Percentiles rank a stretch among this genome's conserved stretches.
phyloP scores from a whole-genome alignment of 768 basidiomycete species.

The Boletus patriciae region DNA sequence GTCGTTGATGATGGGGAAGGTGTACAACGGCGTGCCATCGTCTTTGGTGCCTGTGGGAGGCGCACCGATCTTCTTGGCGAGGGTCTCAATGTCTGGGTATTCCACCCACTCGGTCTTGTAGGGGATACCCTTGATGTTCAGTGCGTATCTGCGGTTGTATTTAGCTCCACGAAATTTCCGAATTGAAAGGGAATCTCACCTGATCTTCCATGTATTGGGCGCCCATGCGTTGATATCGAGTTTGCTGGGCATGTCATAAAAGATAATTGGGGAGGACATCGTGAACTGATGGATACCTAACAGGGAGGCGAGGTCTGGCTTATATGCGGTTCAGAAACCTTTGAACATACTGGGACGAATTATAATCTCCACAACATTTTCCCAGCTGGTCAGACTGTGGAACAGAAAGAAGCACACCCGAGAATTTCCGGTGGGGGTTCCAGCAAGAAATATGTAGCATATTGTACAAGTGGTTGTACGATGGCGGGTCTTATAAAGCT shows the following conservation, averaged over 20 bases:
- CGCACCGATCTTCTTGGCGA: constrained; percentile 35
- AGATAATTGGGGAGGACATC: constrained; percentile 34
- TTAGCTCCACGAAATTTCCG: not conserved
- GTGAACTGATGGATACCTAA: not conserved
- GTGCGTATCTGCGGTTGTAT: constrained; percentile 29
- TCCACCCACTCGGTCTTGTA: constrained; percentile 47
- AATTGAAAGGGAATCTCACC: constrained; percentile 30
- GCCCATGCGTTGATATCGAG: constrained; percentile 37
- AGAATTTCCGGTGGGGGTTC: not conserved
- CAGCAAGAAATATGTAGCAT: not conserved
- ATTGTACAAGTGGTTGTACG: not conserved
- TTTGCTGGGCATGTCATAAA: constrained; percentile 47
- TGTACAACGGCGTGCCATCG: constrained; percentile 38
- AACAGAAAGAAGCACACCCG: not conserved
- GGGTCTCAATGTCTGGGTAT: constrained; percentile 40
- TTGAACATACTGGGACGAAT: not conserved
- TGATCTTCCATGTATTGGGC: constrained; percentile 47
- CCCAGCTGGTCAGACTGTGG: not conserved
- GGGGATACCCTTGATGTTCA: constrained; percentile 43
- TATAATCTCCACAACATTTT: not conserved
- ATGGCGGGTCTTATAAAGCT: not conserved
- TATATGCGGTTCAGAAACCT: constrained; percentile 7
- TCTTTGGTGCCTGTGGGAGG: constrained; percentile 28
- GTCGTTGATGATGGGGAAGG: constrained; percentile 44
- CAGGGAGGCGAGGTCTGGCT: not conserved